Evolutionary conservation across 2,329 filamentous ascomycete genomes (phyloP).

Genomic region (Westerdykella sp.): DNA sequence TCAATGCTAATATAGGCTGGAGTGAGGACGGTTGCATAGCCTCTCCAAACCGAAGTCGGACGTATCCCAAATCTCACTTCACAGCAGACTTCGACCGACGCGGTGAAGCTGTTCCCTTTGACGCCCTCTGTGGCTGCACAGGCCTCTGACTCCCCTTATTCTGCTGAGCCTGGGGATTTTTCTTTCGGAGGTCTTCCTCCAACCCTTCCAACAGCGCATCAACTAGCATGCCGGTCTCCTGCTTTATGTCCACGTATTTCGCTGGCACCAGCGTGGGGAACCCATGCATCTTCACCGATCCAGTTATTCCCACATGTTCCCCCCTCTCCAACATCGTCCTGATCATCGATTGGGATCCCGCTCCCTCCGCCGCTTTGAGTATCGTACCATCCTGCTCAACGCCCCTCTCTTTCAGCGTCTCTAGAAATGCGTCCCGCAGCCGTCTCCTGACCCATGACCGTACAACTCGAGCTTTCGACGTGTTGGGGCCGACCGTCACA

Average conservation of each 20-base stretch:
- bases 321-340: slow-evolving; percentile 2
- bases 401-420: slow-evolving; percentile 22
- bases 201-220: slow-evolving; percentile 11
- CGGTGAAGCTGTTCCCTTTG: too few species aligned
- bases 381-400: slow-evolving; percentile 25
- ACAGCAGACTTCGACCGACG: too few species aligned
- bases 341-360: slow-evolving; percentile 3
- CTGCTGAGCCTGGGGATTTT: too few species aligned
- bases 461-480: slow-evolving; percentile 29
- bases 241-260: slow-evolving; percentile 21
- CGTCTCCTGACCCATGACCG: slow-evolving; percentile 27
- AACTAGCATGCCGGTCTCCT: slow-evolving; percentile 15
- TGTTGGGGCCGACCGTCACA: slow-evolving; percentile 15
- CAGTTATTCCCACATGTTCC: slow-evolving; percentile 13
- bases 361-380: slow-evolving; percentile 4
- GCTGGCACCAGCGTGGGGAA: slow-evolving; percentile 18
- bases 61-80: too few species aligned
- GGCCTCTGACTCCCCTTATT: too few species aligned
- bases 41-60: too few species aligned
- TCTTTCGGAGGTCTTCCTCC: neutral
- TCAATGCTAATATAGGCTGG: too few species aligned
- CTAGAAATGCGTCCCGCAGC: slow-evolving; percentile 25
- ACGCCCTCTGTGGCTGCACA: too few species aligned
- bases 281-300: slow-evolving; percentile 23
- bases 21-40: too few species aligned